A percentile compares a stretch with the other conserved stretches of the same genome.
These are phyloP conservation scores for Aspergillus chevalieri DNA, from an alignment of 2,329 filamentous ascomycete species.

Conservation along the genomic window DNA sequence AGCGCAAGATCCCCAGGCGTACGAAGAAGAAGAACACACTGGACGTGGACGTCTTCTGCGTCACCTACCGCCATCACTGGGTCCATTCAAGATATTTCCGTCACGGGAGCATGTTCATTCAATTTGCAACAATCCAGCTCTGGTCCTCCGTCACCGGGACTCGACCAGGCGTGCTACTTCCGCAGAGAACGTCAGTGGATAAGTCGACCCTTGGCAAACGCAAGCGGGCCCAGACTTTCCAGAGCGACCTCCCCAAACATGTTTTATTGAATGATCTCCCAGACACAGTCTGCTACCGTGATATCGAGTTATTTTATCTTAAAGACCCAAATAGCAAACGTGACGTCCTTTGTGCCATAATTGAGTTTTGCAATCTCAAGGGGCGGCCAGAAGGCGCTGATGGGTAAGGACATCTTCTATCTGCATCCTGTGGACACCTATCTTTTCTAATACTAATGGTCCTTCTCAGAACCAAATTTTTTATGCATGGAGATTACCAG, in stretches of 20 bases:
- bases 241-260: slow-evolving; percentile 19
- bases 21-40: slow-evolving; percentile 20
- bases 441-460: slow-evolving; percentile 5
- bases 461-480: slow-evolving; percentile 21
- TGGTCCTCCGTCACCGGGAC: slow-evolving; percentile 21
- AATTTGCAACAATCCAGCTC: slow-evolving; percentile 16
- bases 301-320: slow-evolving; percentile 23
- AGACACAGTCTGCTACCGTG: slow-evolving; percentile 16
- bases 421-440: slow-evolving; percentile 1
- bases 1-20: slow-evolving; percentile 10
- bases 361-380: slow-evolving; percentile 24
- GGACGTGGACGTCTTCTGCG: slow-evolving; percentile 14
- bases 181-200: slow-evolving; percentile 9
- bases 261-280: slow-evolving; percentile 14
- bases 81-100: slow-evolving; percentile 19
- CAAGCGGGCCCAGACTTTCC: slow-evolving; percentile 9
- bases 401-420: slow-evolving; percentile 14
- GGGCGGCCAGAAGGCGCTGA: slow-evolving; percentile 19
- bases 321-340: slow-evolving; percentile 15
- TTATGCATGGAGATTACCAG: slow-evolving; percentile 23
- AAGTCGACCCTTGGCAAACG: slow-evolving; percentile 10
- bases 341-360: slow-evolving; percentile 20
- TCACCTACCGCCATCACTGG: slow-evolving; percentile 19
- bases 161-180: slow-evolving; percentile 16
- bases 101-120: slow-evolving; percentile 16